phyloP scores from a whole-genome alignment of 805 yeast genomes.

The Wickerhamomyces subpelliculosus region DNA sequence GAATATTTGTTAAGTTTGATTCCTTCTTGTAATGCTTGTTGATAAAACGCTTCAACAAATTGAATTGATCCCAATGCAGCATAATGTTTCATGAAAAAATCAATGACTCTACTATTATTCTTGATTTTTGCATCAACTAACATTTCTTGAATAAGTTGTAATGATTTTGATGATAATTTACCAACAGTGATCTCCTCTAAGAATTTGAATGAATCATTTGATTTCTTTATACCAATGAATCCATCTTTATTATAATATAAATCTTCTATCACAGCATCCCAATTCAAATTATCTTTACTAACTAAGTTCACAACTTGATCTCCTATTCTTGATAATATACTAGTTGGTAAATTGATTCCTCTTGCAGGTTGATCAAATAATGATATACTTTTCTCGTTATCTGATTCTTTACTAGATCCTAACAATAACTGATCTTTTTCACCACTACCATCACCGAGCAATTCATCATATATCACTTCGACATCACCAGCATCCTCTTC shows the following conservation, averaged over 20 bases:
- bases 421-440: neutral
- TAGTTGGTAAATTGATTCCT: conserved; percentile 25
- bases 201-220: conserved; percentile 28
- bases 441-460: too few species aligned
- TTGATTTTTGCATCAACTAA: conserved; percentile 21
- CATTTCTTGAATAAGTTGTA: conserved; percentile 26
- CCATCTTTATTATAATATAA: conserved; percentile 25
- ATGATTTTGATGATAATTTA: conserved; percentile 18
- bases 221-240: conserved; percentile 22
- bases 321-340: conserved; percentile 32
- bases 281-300: conserved; percentile 34
- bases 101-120: conserved; percentile 4
- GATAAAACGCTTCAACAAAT: conserved; percentile 27
- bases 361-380: conserved; percentile 20
- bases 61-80: conserved; percentile 21
- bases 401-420: neutral
- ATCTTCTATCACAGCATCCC: conserved; percentile 29
- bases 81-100: conserved; percentile 30
- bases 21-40: conserved; percentile 18
- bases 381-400: neutral
- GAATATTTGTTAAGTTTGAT: conserved; percentile 26
- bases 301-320: conserved; percentile 33
- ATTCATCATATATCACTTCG: neutral
- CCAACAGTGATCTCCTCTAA: conserved; percentile 31
- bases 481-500: neutral